phyloP scores from a whole-genome alignment of 179 eudicot species.

The Actinidia chinensis region DNA sequence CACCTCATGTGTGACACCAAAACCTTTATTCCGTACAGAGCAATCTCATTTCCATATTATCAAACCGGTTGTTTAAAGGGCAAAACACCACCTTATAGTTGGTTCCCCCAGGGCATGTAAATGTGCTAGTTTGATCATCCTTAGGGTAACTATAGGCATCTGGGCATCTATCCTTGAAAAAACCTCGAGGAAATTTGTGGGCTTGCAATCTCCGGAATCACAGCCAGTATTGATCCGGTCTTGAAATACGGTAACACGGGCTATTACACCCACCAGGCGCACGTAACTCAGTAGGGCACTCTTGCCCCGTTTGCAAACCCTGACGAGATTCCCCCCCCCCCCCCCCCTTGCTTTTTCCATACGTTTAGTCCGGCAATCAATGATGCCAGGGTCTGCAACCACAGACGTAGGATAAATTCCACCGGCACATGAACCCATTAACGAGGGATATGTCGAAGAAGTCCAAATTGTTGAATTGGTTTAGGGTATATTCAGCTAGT shows the following conservation, averaged over 20 bases:
- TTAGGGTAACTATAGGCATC: conserved; percentile 47
- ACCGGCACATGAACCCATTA: conserved; percentile 46
- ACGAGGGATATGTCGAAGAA: conserved; percentile 34
- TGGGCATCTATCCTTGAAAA: conserved; percentile 42
- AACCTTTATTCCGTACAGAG: background rate
- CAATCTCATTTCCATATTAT: background rate
- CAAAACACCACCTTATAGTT: conserved; percentile 47
- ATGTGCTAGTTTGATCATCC: conserved; percentile 38
- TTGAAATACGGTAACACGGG: conserved; percentile 45
- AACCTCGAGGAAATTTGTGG: conserved; percentile 32
- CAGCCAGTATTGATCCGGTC: conserved; percentile 46
- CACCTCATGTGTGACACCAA: no score
- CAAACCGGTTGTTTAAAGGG: conserved; percentile 13
- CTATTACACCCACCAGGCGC: conserved; percentile 44
- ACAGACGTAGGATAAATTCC: conserved; percentile 24
- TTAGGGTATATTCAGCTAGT: conserved; percentile 36
- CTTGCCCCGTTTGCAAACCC: no score
- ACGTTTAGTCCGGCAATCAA: conserved; percentile 35
- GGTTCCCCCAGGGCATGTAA: conserved; percentile 38
- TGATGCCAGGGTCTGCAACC: conserved; percentile 28
- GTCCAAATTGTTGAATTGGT: conserved; percentile 31
- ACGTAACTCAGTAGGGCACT: conserved; percentile 30
- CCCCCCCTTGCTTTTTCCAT: no score
- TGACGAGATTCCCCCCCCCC: no score
- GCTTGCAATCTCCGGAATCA: conserved; percentile 30